Evolutionary conservation across 116 monocot species (phyloP).

Genomic region (Papilionanthe hybrid): DNA sequence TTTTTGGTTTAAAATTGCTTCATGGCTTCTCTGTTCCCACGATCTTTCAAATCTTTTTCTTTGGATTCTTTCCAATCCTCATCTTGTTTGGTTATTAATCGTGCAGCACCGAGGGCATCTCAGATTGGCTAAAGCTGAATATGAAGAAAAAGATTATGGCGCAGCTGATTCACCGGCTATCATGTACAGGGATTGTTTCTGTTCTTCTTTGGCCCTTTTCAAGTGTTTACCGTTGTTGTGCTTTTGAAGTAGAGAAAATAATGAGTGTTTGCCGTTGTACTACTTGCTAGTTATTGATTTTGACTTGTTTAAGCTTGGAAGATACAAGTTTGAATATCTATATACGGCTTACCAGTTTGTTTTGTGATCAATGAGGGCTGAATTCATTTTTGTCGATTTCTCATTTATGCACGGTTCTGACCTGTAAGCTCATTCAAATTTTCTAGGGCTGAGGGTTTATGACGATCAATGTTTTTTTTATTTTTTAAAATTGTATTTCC

Average conservation of each 20-base stretch:
- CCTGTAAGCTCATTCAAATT: neutral
- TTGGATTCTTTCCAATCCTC: neutral
- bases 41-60: neutral
- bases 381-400: neutral
- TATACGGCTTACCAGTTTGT: constrained; percentile 11
- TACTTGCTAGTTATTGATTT: neutral
- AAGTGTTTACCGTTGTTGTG: constrained; percentile 7
- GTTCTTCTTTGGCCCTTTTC: constrained; percentile 6
- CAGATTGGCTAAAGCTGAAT: neutral
- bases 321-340: neutral
- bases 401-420: neutral
- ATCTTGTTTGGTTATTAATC: neutral
- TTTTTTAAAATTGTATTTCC: no score
- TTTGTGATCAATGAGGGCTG: constrained; percentile 19
- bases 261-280: constrained; percentile 3
- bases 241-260: constrained; percentile 9
- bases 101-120: constrained; percentile 21
- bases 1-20: neutral
- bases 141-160: neutral
- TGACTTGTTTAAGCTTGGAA: constrained; percentile 13
- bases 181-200: constrained; percentile 27
- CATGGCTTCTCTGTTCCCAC: neutral
- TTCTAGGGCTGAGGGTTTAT: neutral
- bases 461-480: no score
- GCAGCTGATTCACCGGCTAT: neutral